phyloP scores from a whole-genome alignment of 1,284 basidiomycete genomes.

The Sporisorium scitamineum region DNA sequence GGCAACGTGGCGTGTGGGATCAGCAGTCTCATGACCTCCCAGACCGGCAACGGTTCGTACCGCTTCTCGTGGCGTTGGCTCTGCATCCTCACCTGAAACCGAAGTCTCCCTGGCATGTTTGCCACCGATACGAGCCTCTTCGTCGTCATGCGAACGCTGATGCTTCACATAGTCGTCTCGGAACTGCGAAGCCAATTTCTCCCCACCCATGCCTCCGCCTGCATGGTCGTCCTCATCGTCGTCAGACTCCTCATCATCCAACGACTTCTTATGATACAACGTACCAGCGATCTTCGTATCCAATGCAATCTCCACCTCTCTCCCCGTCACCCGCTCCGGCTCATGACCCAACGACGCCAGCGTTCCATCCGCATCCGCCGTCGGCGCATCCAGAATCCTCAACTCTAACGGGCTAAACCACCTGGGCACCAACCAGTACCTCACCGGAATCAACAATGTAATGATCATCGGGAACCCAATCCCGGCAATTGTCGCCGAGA shows the following conservation, averaged over 20 bases:
- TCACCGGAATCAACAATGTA: slow-evolving; percentile 84
- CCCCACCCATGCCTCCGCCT: slow-evolving; percentile 7
- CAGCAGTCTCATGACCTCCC: slow-evolving; percentile 22
- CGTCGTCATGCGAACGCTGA: slow-evolving; percentile 12
- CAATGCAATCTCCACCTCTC: slow-evolving; percentile 52
- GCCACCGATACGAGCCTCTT: slow-evolving; percentile 16
- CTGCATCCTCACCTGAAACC: not conserved
- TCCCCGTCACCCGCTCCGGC: slow-evolving; percentile 56
- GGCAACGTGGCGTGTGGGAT: slow-evolving; percentile 11
- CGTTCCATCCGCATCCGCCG: slow-evolving; percentile 74
- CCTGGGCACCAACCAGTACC: slow-evolving; percentile 79
- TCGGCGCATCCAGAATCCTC: slow-evolving; percentile 85
- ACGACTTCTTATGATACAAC: slow-evolving; percentile 41
- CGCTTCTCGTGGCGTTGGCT: slow-evolving; percentile 1
- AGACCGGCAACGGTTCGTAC: slow-evolving; percentile 23
- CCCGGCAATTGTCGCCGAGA: slow-evolving; percentile 83
- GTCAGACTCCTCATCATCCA: slow-evolving; percentile 32
- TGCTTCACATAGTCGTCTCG: slow-evolving; percentile 18
- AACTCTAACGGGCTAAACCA: slow-evolving; percentile 86
- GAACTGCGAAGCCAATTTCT: slow-evolving; percentile 27
- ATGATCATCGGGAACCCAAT: slow-evolving; percentile 94
- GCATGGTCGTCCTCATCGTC: slow-evolving; percentile 20
- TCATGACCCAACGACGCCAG: slow-evolving; percentile 63
- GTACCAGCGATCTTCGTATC: slow-evolving; percentile 61
- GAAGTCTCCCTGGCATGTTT: not conserved